Evolutionary conservation across 257 asterid genomes (phyloP), one percentile per base, ranked within the genome.

Genomic region (Rehmannia glutinosa): DNA sequence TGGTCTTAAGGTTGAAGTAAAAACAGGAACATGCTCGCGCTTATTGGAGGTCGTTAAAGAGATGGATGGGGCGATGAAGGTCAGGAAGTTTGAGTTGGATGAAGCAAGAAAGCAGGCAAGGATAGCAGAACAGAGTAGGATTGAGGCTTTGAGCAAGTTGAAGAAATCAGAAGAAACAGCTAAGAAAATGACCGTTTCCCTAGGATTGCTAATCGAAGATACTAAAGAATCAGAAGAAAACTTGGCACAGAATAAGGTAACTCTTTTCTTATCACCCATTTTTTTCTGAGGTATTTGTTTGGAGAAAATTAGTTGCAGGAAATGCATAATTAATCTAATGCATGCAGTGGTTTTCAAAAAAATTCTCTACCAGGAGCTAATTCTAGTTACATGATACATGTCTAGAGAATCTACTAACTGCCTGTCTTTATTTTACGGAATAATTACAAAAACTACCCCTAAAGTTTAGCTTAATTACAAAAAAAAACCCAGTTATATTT

Each of bases 1-100:
- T 28, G 87, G 77, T 61, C 87, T 85, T 60, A 87, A 84, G 62
- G 67, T 49, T 30, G 96, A 90, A 62, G 62, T 90, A 70, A 53
- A 62, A 67, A 69, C 76, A 21, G 94, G 97, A 76, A 63, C 84
- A 16, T 79, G 83, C 72, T 74, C 82, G 7, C 73, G 64, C 47
- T 81, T 87, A 33, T 45, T 85, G 77, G 81, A 81, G 69, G 65
- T 81, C 35, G 73, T 90, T 53, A 83, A 79, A 73, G 91, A 87
- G 75, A 90, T 87, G 84, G 82, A 76, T 54, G 80, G 62, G 65
- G 82, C 73, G 56, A 73, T 90, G 82, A 80, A 81, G 75, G 66
- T 75, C 11, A 71, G 75, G 74, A 68, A 76, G 33, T 62, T 75
- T 11, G 88, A 87, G 78, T 75, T 90, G 88, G 92, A 77, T 74